These are phyloP conservation scores for Pachyrhizus erosus DNA, from an alignment of 306 rosid genomes.

Conservation along the genomic window DNA sequence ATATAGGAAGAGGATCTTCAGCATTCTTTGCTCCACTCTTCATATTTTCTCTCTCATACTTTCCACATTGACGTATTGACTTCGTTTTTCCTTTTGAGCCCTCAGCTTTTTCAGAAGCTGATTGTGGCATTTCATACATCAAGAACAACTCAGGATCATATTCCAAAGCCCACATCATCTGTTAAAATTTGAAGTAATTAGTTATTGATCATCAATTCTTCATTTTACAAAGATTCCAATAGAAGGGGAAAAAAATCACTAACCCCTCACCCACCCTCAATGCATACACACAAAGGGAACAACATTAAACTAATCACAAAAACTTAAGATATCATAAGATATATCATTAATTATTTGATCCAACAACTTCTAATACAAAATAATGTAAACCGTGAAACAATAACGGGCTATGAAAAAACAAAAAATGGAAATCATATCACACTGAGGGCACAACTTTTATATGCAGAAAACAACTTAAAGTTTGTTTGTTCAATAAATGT, in stretches of 20 bases:
- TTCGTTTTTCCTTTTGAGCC: constrained; percentile 72
- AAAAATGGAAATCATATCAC: constrained; percentile 11
- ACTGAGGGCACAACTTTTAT: background rate
- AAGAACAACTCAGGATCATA: constrained; percentile 79
- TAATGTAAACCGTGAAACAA: constrained; percentile 1
- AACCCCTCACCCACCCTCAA: background rate
- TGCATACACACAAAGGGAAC: background rate
- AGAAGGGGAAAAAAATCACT: background rate
- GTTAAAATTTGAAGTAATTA: constrained; percentile 46
- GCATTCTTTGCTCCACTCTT: constrained; percentile 68
- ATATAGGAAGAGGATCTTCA: constrained; percentile 87
- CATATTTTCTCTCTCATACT: constrained; percentile 83
- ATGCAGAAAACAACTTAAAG: constrained; percentile 7
- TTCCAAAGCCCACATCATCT: constrained; percentile 99
- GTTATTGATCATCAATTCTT: constrained; percentile 35
- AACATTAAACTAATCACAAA: background rate
- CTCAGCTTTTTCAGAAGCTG: constrained; percentile 51
- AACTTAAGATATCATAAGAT: background rate
- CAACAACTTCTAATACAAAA: constrained; percentile 25
- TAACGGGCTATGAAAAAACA: background rate
- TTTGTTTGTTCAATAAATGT: background rate
- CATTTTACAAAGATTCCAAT: constrained; percentile 29
- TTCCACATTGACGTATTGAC: constrained; percentile 87
- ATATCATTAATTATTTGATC: constrained; percentile 27
- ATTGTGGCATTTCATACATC: constrained; percentile 72